phyloP scores from a whole-genome alignment of 345 rosid genomes.

The Citropsis articulata region DNA sequence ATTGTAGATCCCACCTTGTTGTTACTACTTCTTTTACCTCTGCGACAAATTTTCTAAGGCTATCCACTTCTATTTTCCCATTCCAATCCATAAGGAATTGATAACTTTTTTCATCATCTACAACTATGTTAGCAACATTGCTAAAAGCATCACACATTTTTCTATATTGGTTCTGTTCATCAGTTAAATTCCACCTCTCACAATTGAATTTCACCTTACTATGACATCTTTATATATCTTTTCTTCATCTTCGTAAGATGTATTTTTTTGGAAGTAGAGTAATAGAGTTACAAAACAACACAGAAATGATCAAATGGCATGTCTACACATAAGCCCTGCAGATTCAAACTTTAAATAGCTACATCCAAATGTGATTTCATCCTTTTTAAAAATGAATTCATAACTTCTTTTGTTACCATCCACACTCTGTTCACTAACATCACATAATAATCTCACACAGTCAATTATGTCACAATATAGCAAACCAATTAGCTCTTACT shows the following conservation, averaged over 20 bases:
- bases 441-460: neutral
- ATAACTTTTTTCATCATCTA: neutral
- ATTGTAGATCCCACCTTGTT: neutral
- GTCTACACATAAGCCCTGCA: too few species aligned
- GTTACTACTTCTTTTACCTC: neutral
- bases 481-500: neutral
- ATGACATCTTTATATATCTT: neutral
- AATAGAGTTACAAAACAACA: neutral
- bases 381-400: neutral
- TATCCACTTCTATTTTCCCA: neutral
- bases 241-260: neutral
- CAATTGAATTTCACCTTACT: neutral
- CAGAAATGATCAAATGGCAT: too few species aligned
- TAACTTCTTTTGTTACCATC: neutral
- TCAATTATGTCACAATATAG: neutral
- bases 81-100: neutral
- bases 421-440: neutral
- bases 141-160: neutral
- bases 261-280: neutral
- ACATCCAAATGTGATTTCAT: neutral
- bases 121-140: neutral
- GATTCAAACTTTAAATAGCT: neutral
- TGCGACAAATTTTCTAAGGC: neutral
- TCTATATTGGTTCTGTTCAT: neutral
- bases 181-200: neutral